Percentiles rank a stretch among this genome's conserved stretches.
Evolutionary conservation across 2,329 filamentous ascomycete species (phyloP).

Genomic region (Ceratocystiopsis brevicomis): DNA sequence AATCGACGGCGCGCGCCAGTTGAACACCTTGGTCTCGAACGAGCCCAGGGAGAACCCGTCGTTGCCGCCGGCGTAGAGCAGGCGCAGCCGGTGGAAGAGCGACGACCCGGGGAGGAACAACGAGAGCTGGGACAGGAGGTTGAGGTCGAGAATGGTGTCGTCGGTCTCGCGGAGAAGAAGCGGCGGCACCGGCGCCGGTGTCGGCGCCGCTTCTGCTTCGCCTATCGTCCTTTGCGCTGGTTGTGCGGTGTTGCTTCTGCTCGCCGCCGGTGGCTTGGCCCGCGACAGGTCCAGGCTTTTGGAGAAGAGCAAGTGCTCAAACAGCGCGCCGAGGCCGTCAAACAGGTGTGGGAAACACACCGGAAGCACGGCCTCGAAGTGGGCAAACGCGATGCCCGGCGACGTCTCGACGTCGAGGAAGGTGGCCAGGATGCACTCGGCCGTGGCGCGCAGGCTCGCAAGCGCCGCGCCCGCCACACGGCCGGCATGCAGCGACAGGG

Average conservation of each 20-base stretch:
- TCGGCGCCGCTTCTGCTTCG: not conserved
- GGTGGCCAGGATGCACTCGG: conserved; percentile 44
- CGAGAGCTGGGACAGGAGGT: conserved; percentile 48
- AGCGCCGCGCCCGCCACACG: conserved; percentile 37
- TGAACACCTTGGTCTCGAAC: conserved; percentile 57
- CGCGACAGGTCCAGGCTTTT: conserved; percentile 50
- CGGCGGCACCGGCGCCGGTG: conserved; percentile 2
- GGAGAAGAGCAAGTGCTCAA: conserved; percentile 59
- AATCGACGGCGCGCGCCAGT: conserved; percentile 58
- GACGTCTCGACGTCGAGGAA: conserved; percentile 47
- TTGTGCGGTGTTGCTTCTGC: not conserved
- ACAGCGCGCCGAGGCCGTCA: conserved; percentile 45
- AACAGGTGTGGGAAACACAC: conserved; percentile 47
- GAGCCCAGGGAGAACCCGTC: conserved; percentile 62
- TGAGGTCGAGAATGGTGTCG: conserved; percentile 46
- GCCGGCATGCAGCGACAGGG: conserved; percentile 35
- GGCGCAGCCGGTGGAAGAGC: conserved; percentile 45
- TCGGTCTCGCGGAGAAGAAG: conserved; percentile 28
- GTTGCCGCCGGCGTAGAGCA: conserved; percentile 50
- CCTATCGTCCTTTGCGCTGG: too few relatives aligned
- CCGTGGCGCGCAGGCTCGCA: conserved; percentile 37
- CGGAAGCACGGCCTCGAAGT: conserved; percentile 41
- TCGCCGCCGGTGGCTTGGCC: conserved; percentile 12
- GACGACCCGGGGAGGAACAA: conserved; percentile 49
- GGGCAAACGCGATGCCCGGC: conserved; percentile 41